A percentile compares a stretch with the other conserved stretches of the same genome.
These are phyloP conservation scores for Mediolabrus comicus DNA, from an alignment of 108 stramenopile genomes.

Conservation along the genomic window DNA sequence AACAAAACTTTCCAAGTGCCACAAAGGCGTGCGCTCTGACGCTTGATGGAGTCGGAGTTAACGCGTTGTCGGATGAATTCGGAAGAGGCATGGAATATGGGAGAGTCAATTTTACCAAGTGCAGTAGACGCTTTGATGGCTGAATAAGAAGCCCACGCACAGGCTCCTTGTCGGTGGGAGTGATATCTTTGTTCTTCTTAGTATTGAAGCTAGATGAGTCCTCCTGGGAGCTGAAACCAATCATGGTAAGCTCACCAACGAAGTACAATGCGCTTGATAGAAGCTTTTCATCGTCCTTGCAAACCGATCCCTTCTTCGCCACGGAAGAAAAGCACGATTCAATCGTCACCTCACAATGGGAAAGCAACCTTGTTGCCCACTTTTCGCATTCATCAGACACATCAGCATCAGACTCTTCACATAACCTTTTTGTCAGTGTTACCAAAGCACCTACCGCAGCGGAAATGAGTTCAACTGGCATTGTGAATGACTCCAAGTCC, in stretches of 20 bases:
- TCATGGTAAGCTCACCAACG: slow-evolving; percentile 68
- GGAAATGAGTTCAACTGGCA: slow-evolving; percentile 58
- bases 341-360: slow-evolving; percentile 37
- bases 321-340: slow-evolving; percentile 18
- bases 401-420: slow-evolving; percentile 39
- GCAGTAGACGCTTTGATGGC: slow-evolving; percentile 51
- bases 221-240: slow-evolving; percentile 67
- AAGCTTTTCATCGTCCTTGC: slow-evolving; percentile 19
- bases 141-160: slow-evolving; percentile 48
- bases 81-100: slow-evolving; percentile 52
- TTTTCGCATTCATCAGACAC: slow-evolving; percentile 47
- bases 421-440: slow-evolving; percentile 41
- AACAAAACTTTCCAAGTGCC: slow-evolving; percentile 89
- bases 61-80: slow-evolving; percentile 4
- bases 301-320: background rate
- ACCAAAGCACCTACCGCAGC: slow-evolving; percentile 55
- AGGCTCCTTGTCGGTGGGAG: slow-evolving; percentile 31
- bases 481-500: slow-evolving; percentile 38
- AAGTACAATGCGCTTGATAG: slow-evolving; percentile 59
- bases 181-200: slow-evolving; percentile 6
- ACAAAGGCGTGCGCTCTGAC: slow-evolving; percentile 83
- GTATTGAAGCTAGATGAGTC: slow-evolving; percentile 16
- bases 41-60: slow-evolving; percentile 32
- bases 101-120: slow-evolving; percentile 62
- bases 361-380: slow-evolving; percentile 43